Base-by-base conservation (phyloP, 352 stramenopile genomes). In the Globisporangium solare region DNA sequence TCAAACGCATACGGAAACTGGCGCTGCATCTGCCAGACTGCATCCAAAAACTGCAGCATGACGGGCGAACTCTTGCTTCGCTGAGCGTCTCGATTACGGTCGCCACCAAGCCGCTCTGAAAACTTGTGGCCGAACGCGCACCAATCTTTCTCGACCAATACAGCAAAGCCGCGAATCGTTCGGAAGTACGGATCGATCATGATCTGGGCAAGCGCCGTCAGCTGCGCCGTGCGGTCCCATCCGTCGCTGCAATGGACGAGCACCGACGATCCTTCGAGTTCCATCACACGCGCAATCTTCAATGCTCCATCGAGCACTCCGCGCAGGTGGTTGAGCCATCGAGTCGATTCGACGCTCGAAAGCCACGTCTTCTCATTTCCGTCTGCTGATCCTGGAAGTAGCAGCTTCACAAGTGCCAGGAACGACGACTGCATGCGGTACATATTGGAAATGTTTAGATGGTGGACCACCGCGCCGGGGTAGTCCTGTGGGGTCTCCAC, bases 381-480 rank as follows among this genome's bases (percentile, higher is more conserved):
- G 1, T 88, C 79, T 21, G 79, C 57, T 31, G 78, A 79, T 27
- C 76, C 75, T 41, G 79, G 77, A 18, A 90, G 49, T 21, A 89
- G 64, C 12, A 94, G 63, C 62, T 92, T 92, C 52, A 91, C 66
- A 10, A 94, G 49, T 8, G 73, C 71, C 58, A 79, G 68, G 46
- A 83, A 86, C 18, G 83, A 86, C 48, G 81, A 89, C 61, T 92
- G 83, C 79, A 98, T 94, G 2, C 82, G 88, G 60, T 98, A 96
- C 77, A 98, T 98, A 70, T 98, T 97, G 15, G 83, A 76, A 52
- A 98, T 97, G 51, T 96, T 83, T 43, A 96, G 67, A 53, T 95
- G 92, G 22, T 86, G 70, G 15, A 97, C 61, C 27, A 87, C 75
- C 1, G 86, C 84, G 6, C 83, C 85, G 11, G 71, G 69, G 41